Conservation (phyloP, 2,329 filamentous ascomycete species). For the Lasiodiplodia citricola region DNA sequence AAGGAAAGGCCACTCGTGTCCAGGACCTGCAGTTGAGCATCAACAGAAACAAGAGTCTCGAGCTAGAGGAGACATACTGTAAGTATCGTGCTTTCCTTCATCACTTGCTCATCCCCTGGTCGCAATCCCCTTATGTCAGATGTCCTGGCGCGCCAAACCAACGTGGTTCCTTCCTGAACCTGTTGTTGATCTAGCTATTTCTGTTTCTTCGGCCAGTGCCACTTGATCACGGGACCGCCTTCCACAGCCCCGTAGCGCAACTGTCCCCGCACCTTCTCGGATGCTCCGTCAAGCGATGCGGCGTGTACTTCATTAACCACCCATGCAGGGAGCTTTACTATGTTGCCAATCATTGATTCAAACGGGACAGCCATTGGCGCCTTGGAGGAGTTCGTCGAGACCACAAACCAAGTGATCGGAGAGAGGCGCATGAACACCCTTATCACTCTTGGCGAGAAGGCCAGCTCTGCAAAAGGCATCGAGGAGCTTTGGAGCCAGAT, state of each 20-base stretch:
- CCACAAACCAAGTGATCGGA: conserved; percentile 18
- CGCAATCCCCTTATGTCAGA: not conserved
- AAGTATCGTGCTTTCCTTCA: not conserved
- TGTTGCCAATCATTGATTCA: conserved; percentile 22
- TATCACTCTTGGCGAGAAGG: conserved; percentile 20
- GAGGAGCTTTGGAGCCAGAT: conserved; percentile 19
- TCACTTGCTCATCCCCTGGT: not conserved
- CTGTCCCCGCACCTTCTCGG: not conserved
- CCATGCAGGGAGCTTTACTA: conserved; percentile 22
- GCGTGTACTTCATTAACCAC: no score
- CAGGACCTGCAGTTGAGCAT: conserved; percentile 13
- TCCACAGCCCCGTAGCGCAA: not conserved
- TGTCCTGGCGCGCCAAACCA: not conserved
- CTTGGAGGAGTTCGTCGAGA: conserved; percentile 24
- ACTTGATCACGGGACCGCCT: not conserved
- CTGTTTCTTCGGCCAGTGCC: not conserved
- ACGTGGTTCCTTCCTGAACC: no score
- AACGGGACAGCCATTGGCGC: conserved; percentile 22
- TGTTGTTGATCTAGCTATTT: no score
- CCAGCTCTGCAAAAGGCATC: conserved; percentile 3
- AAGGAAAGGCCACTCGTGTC: conserved; percentile 21
- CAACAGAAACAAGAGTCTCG: conserved; percentile 8
- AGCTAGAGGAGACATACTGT: conserved; percentile 27
- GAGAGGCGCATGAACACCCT: conserved; percentile 22
- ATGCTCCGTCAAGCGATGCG: not conserved